phyloP scores from a whole-genome alignment of 768 basidiomycete genomes.

The Podaxis mareebaensis region DNA sequence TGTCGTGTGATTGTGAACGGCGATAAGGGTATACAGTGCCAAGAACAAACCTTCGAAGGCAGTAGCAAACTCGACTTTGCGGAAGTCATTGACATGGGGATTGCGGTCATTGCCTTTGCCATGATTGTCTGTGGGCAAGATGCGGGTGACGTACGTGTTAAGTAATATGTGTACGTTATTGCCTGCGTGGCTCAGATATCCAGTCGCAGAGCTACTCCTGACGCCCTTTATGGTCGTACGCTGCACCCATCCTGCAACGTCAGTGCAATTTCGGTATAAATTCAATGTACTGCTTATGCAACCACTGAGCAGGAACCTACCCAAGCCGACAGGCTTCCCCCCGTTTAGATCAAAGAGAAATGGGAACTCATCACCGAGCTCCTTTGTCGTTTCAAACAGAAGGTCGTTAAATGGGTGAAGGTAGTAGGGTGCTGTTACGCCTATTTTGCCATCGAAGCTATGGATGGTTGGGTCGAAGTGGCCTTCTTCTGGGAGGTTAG shows the following conservation, averaged over 20 bases:
- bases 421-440: conserved; percentile 2
- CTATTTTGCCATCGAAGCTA: conserved; percentile 12
- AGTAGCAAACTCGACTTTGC: conserved; percentile 23
- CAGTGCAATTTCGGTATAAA: not conserved
- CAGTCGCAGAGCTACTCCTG: conserved; percentile 27
- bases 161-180: conserved; percentile 15
- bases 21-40: not conserved
- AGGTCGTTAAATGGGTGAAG: conserved; percentile 23
- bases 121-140: not conserved
- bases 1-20: too few species aligned
- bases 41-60: not conserved
- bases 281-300: too few species aligned
- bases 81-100: conserved; percentile 22
- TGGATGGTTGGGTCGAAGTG: conserved; percentile 16
- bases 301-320: not conserved
- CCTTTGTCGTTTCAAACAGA: conserved; percentile 21
- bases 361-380: conserved; percentile 13
- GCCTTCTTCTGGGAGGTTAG: conserved; percentile 6
- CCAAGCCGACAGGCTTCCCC: conserved; percentile 11
- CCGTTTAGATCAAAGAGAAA: conserved; percentile 10
- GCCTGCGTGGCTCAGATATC: conserved; percentile 22
- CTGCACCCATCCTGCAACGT: not conserved
- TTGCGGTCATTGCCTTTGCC: not conserved
- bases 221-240: not conserved
- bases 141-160: conserved; percentile 18